Evolutionary conservation across 164 flowering plant genomes (phyloP), one percentile per base, ranked within the genome.

Genomic region (Vitis rupestris): DNA sequence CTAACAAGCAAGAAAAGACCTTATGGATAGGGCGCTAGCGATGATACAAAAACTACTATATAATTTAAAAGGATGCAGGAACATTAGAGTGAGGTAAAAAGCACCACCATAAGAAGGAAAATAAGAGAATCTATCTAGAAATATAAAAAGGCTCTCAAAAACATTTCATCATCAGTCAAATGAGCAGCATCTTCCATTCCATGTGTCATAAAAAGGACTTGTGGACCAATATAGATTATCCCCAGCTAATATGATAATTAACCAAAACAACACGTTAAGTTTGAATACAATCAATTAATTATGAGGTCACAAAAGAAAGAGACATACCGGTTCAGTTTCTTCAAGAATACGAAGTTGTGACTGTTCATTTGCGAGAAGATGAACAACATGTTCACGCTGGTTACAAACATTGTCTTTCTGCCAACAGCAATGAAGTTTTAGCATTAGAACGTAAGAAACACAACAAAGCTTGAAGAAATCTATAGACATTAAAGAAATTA

Each of bases 341-440:
- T 89, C 92, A 74, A 85, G 92, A 73, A 83, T 83, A 52, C 86
- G 82, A 65, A 93, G 84, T 31, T 91, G 93, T 68, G 90, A 88
- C 65, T 93, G 99, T 81, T 88, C 96, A 86, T 95, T 95, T 59
- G 97, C 86, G 54, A 95, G 94, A 50, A 95, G 90, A 66, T 83
- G 94, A 71, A 93, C 88, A 27, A 95, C 66, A 75, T 95, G 91
- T 66, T 95, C 99, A 6, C 99, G 90, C 77, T 95, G 99, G 65
- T 93, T 95, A 29, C 86, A 76, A 67, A 90, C 92, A 81, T 85
- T 95, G 76, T 85, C 94, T 74, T 87, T 90, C 99, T 95, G 92
- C 72, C 64, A 76, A 15, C 37, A 23, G 10, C 50, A 51, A 61
- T 15, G 3, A 61, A 53, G 8, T n/a, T 59, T 37, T 13, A 48